Evolutionary conservation across 257 asterid species (phyloP).

Genomic region (Petrea volubilis): DNA sequence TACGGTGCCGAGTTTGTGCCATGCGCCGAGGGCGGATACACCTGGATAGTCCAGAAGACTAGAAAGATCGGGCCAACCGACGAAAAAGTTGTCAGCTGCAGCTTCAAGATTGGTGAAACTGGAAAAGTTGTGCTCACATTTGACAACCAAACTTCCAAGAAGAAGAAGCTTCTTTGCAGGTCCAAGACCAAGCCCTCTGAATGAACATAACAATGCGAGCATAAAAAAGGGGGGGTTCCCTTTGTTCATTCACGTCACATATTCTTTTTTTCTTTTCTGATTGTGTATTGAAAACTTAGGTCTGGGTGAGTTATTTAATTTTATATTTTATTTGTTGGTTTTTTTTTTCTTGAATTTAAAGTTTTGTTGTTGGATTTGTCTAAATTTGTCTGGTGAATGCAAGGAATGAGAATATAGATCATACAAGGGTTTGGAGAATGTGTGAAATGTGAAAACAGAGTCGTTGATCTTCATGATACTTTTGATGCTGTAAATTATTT

Average conservation of each 20-base stretch:
- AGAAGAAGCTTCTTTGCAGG: constrained; percentile 91
- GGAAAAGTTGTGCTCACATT: constrained; percentile 85
- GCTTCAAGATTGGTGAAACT: constrained; percentile 63
- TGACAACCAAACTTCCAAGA: constrained; percentile 85
- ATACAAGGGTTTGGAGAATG: constrained; percentile 33
- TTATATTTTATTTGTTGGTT: constrained; percentile 37
- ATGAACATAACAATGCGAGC: constrained; percentile 28
- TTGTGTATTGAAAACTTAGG: constrained; percentile 35
- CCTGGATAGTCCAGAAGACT: constrained; percentile 72
- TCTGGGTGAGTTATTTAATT: constrained; percentile 37
- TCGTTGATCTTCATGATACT: constrained; percentile 14
- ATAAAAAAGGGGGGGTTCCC: constrained; percentile 14
- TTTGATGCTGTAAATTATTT: constrained; percentile 34
- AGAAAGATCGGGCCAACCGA: constrained; percentile 65
- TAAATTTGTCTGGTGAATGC: constrained; percentile 35
- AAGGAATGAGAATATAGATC: constrained; percentile 19
- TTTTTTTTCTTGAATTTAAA: constrained; percentile 24
- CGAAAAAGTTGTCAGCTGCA: constrained; percentile 64
- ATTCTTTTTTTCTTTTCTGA: constrained; percentile 32
- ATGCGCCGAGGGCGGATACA: constrained; percentile 74
- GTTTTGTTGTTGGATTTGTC: constrained; percentile 49
- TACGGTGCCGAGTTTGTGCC: constrained; percentile 94
- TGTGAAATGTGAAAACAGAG: constrained; percentile 38
- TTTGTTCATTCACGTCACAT: constrained; percentile 57
- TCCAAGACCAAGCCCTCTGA: constrained; percentile 74